Base-by-base conservation (phyloP, 2,329 filamentous ascomycete species). In the Fusarium musae region DNA sequence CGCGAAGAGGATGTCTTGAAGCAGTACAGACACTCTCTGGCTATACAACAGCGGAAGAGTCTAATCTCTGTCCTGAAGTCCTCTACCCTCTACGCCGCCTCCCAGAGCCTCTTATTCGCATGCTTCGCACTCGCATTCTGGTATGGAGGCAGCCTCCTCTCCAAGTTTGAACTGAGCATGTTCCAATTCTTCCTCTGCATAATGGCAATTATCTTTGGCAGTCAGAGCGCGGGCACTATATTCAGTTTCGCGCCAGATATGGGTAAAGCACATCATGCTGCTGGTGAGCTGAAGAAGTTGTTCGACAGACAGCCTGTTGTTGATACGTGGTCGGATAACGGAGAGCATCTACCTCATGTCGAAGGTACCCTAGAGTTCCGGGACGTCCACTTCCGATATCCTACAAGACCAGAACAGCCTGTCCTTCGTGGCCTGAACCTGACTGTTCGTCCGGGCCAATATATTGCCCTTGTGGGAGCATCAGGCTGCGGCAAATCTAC, bases 181-280 rank as follows among this genome's bases (percentile, higher is more conserved):
- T 96, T 96, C 82, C 92, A 95, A 75, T 98, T 98, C 87, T 98
- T 98, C 84, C 87, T 97, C 52, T 95, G 93, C 78, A 98, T 97
- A 83, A 91, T 92, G 69, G 88, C 94, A 50, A 89, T 98, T 77
- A 93, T 98, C 78, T 98, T 39, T 4, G 8, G 8, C n/a, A n/a
- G n/a, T n/a, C 39, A 42, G 6, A n/a, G 21, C 15, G 2, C 32
- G 32, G 13, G 32, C 5, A 37, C 36, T 6, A 37, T 37, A 4
- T 37, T 37, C 9, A 10, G 9, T 5, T 37, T 96, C 80, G 94
- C 94, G 1, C 94, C 95, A 2, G 94, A 97, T 74, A 97, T 97
- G 93, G 92, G 94, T 73, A 97, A 98, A 84, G 95, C 95, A 0
- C 94, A 95, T 80, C 89, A 95, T 63, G 93, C 96, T 2, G 94